A percentile compares a stretch with the other conserved stretches of the same genome.
phyloP scores from a whole-genome alignment of 2,329 filamentous ascomycete genomes.

The Aspergillus sp. region DNA sequence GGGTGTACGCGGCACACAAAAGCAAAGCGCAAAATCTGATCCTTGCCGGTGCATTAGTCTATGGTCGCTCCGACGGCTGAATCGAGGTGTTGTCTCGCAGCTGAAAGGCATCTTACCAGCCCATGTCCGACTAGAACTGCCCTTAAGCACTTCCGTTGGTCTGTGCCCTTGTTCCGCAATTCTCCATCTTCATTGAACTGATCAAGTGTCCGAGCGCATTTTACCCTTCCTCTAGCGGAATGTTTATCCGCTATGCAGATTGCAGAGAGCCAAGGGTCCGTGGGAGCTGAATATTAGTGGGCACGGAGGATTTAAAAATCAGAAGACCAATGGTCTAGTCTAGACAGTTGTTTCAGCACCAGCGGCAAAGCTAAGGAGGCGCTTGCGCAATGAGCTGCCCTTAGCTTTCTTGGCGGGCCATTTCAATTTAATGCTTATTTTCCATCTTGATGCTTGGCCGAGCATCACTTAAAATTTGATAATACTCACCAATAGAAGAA shows the following conservation, averaged over 20 bases:
- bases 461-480: fast-evolving
- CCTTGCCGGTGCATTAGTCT: neutral
- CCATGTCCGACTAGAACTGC: too few species aligned
- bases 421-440: neutral
- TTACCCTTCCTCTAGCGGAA: too few species aligned
- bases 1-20: neutral
- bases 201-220: too few species aligned
- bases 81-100: neutral
- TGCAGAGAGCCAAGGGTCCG: neutral
- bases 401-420: neutral
- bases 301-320: too few species aligned
- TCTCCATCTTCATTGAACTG: neutral
- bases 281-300: neutral
- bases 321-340: neutral
- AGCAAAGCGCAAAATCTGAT: neutral
- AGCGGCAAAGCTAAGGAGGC: neutral
- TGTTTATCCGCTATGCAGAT: neutral
- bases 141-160: neutral
- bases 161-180: too few species aligned
- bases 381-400: neutral
- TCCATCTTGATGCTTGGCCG: neutral
- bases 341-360: neutral
- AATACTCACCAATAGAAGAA: too few species aligned
- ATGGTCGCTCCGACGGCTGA: neutral
- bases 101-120: neutral